Percentiles rank a stretch among this genome's conserved stretches.
These are phyloP conservation scores for Rhynchospora tenuis DNA, from an alignment of 176 grass and related monocot species.

Conservation along the genomic window DNA sequence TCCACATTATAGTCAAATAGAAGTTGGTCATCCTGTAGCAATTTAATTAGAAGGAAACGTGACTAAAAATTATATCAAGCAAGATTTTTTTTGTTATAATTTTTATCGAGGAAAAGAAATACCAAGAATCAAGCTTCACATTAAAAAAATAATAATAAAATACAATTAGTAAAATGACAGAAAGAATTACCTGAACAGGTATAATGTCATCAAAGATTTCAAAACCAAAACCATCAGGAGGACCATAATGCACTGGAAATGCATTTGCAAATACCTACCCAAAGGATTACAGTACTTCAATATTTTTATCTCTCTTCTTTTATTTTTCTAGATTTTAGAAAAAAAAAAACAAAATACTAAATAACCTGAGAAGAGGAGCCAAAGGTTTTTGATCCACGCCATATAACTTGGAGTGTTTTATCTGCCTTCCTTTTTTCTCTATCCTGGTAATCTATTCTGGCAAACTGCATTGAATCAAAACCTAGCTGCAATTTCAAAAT, in stretches of 20 bases:
- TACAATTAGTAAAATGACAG: not conserved
- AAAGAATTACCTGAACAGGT: conserved; percentile 70
- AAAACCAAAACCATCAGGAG: conserved; percentile 80
- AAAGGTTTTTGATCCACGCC: conserved; percentile 77
- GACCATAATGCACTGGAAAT: conserved; percentile 89
- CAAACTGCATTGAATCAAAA: conserved; percentile 87
- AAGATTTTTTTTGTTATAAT: not conserved
- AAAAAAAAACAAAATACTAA: not conserved
- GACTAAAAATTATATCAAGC: not conserved
- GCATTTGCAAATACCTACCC: conserved; percentile 87
- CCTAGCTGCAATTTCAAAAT: conserved; percentile 58
- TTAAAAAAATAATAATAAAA: not conserved
- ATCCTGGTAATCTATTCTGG: conserved; percentile 98
- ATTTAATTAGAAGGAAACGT: conserved; percentile 20
- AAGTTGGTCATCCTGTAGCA: conserved; percentile 61
- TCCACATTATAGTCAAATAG: conserved; percentile 86
- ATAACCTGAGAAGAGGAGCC: conserved; percentile 85
- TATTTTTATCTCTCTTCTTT: not conserved
- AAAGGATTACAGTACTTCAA: not conserved
- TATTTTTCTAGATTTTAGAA: not conserved
- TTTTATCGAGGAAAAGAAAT: not conserved
- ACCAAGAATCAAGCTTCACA: not conserved
- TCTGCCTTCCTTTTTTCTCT: conserved; percentile 52
- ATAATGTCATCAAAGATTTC: conserved; percentile 47
- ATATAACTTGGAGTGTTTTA: conserved; percentile 88